phyloP scores from a whole-genome alignment of 2,329 filamentous ascomycete species.

The Colletotrichum cordylinicola region DNA sequence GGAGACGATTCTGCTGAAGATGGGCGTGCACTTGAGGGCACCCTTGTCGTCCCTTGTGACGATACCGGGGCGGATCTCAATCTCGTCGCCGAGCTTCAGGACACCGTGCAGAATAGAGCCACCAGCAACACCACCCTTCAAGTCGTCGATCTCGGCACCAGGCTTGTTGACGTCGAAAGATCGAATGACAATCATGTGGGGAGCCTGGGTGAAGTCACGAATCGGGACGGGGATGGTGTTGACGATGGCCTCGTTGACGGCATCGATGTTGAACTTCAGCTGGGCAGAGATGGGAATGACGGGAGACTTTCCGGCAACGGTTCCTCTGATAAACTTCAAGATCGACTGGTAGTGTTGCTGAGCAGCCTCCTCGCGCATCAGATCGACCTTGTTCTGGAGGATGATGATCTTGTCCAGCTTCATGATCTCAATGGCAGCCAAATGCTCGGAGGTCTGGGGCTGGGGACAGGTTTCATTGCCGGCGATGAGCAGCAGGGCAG shows the following conservation, averaged over 20 bases:
- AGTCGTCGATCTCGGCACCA: slow-evolving; percentile 95
- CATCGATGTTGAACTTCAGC: slow-evolving; percentile 99
- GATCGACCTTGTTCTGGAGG: slow-evolving; percentile 98
- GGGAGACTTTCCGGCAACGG: slow-evolving; percentile 91
- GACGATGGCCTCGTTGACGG: slow-evolving; percentile 94
- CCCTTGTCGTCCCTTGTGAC: slow-evolving; percentile 94
- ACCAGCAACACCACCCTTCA: slow-evolving; percentile 98
- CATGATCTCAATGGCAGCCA: slow-evolving; percentile 99
- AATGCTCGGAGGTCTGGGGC: slow-evolving; percentile 97
- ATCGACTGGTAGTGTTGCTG: slow-evolving; percentile 96
- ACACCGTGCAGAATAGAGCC: slow-evolving; percentile 96
- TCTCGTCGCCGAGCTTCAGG: slow-evolving; percentile 95
- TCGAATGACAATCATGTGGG: slow-evolving; percentile 99
- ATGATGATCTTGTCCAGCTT: slow-evolving; percentile 99
- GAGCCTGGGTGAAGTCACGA: slow-evolving; percentile 88
- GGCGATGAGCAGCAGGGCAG: slow-evolving; percentile 92
- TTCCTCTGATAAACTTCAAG: slow-evolving; percentile 97
- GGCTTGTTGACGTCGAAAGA: slow-evolving; percentile 99
- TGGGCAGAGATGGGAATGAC: slow-evolving; percentile 98
- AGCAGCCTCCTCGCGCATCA: slow-evolving; percentile 96
- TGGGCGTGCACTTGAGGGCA: slow-evolving; percentile 94
- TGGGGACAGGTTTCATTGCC: slow-evolving; percentile 99
- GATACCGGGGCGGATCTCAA: slow-evolving; percentile 98
- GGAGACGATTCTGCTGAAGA: slow-evolving; percentile 93
- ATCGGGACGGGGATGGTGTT: slow-evolving; percentile 92